Base-by-base conservation (phyloP, 345 rosid species). In the Corchorus capsularis region DNA sequence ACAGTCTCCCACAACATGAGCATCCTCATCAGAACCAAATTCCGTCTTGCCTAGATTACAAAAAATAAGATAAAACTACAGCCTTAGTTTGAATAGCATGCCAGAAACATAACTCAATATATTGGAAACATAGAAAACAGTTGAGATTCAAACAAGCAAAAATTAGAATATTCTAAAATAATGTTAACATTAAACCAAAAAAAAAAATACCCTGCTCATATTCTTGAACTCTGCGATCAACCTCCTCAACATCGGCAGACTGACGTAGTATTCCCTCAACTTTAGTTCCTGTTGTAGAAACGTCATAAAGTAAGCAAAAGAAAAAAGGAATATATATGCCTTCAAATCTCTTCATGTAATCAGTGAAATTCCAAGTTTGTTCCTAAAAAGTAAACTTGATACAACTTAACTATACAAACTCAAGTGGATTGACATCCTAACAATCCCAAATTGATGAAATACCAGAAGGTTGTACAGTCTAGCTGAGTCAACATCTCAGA, bases 1-100 rank as follows among this genome's bases (percentile, higher is more conserved):
- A 85, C 99, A 96, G 85, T 96, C 99, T 78, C 94, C 99, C 84
- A 96, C 81, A 83, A 96, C 98, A 83, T 96, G 99, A 74, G 98
- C 96, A 81, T 96, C 99, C 85, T 96, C 99, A 74, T 90, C 92
- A 77, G 87, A 66, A 79, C 79, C 85, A 86, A 96, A 96, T 81
- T 92, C 98, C 10, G 82, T 92, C 87, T 87, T 92, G 78, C 99
- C 99, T 96, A 87, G 45, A 61, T 82, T 74, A 60, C 65, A 27
- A 72, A 76, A 52, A 57, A 49, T 32, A 46, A 71, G 56, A 79
- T 8, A 43, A 47, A 53, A 56, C 50, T 39, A 61, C 55, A 79
- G 72, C 74, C 52, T 77, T 56, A 74, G 17, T 62, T 71, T 39
- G 50, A 66, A 68, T 39, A 19, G 78, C 72, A 75, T 69, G 35